Percentiles rank a stretch among this genome's conserved stretches.
Evolutionary conservation across 495 filamentous ascomycete species (phyloP).

Genomic region (Aspergillus wentii): DNA sequence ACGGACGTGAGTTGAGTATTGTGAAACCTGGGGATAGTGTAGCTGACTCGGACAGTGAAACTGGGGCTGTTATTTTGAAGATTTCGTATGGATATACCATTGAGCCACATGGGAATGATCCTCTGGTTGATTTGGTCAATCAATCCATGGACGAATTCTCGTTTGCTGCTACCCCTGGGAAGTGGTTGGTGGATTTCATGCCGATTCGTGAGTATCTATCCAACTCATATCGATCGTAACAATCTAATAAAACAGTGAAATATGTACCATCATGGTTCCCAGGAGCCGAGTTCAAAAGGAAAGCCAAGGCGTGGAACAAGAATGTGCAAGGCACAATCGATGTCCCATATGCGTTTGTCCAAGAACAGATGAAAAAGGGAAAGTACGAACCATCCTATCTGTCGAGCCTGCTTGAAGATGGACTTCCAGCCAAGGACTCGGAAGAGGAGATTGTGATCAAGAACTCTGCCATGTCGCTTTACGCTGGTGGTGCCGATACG

Average conservation of each 20-base stretch:
- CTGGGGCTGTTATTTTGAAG: constrained; percentile 39
- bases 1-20: constrained; percentile 20
- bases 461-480: constrained; percentile 44
- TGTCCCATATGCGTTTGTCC: constrained; percentile 38
- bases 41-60: constrained; percentile 13
- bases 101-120: constrained; percentile 32
- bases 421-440: background rate
- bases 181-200: constrained; percentile 37
- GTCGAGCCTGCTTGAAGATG: constrained; percentile 24
- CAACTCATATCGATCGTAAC: background rate
- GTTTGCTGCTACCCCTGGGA: constrained; percentile 28
- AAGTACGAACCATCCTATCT: constrained; percentile 33
- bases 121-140: constrained; percentile 32
- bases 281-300: constrained; percentile 42
- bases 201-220: constrained; percentile 15
- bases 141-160: constrained; percentile 33
- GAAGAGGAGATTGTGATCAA: constrained; percentile 32
- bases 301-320: constrained; percentile 26
- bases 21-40: too few species aligned
- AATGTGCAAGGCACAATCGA: constrained; percentile 21
- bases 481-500: constrained; percentile 55
- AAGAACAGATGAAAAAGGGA: constrained; percentile 32
- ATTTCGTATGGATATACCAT: constrained; percentile 43
- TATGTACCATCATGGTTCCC: constrained; percentile 45
- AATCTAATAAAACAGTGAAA: constrained; percentile 22